Evolutionary conservation across 2,329 filamentous ascomycete genomes (phyloP), one percentile per base, ranked within the genome.

Genomic region (Fusarium penzigii): DNA sequence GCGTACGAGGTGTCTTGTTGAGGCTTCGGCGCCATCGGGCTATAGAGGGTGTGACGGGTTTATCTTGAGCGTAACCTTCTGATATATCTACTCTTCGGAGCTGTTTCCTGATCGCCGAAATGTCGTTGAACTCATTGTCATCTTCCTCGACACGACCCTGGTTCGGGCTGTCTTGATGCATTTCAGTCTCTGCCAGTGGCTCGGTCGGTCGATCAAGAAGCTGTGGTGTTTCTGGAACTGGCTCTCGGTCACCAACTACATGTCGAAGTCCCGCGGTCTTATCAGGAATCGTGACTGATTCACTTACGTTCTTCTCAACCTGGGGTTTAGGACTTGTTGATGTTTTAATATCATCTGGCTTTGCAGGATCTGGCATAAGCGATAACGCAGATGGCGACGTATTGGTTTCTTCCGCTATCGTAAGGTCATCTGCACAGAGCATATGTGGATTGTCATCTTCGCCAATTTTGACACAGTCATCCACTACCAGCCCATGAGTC

Each of bases 51-150:
- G 52, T 61, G 20, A 48, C 11, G 12, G 44, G 42, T 46, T 54
- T 62, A 17, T 44, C 39, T 20, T 36, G 42, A 39, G 48, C 43
- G 38, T 55, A 46, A 9, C 60, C 58, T 42, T 58, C 49, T 29
- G 59, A 59, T 46, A 42, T 55, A 16, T 57, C 56, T 11, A 64
- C 55, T 38, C 59, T 65, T n/a, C 56, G 63, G 25, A 65, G 48
- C 38, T 64, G 63, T 16, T 58, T 55, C 46, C 61, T 64, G 59
- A 49, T 62, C 20, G 59, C 55, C 25, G 59, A 61, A 39, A 63
- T 49, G 40, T 48, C 42, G 9, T 52, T 52, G 9, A 25, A 36
- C 34, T 36, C 13, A 17, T 47, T 56, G 39, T 46, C 41, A 29
- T 52, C 46, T 39, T 40, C 44, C 38, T 29, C 47, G 39, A 46